Conservation (phyloP, 345 rosid species). For the Microcos paniculata region DNA sequence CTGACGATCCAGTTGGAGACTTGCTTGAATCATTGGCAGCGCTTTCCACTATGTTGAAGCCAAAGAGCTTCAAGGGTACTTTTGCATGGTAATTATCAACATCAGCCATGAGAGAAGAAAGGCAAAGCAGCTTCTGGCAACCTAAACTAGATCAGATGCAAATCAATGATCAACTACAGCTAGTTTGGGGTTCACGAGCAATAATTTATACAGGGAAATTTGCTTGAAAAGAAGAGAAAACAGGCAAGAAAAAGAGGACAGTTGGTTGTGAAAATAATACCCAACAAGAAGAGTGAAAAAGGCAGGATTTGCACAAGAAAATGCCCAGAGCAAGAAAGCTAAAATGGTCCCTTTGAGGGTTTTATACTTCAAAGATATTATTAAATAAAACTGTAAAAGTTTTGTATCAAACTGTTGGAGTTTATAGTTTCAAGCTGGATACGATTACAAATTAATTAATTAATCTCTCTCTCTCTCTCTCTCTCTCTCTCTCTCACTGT, state of each 20-base stretch:
- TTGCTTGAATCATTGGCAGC: slow-evolving; percentile 10
- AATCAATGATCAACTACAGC: neutral
- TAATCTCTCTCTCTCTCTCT: neutral
- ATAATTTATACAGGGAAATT: neutral
- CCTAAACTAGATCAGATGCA: neutral
- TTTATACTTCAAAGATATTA: neutral
- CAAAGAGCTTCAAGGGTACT: slow-evolving; percentile 60
- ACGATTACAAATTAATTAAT: neutral
- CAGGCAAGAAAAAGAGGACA: slow-evolving; percentile 26
- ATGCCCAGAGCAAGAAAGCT: slow-evolving; percentile 34
- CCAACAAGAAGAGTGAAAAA: slow-evolving; percentile 18
- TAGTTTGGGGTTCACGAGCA: neutral
- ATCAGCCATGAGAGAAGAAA: slow-evolving; percentile 31
- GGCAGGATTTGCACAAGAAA: slow-evolving; percentile 28
- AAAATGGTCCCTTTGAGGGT: neutral
- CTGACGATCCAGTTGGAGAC: slow-evolving; percentile 19
- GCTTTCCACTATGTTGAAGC: slow-evolving; percentile 52
- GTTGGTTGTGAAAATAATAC: slow-evolving; percentile 37
- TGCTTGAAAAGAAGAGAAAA: neutral
- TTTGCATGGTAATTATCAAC: slow-evolving; percentile 20
- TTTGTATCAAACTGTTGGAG: neutral
- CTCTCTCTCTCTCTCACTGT: neutral
- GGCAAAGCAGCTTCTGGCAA: neutral
- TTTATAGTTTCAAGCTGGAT: neutral
- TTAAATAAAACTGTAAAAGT: neutral